These are phyloP conservation scores for Naematelia encephala DNA, from an alignment of 768 basidiomycete genomes.

Conservation along the genomic window DNA sequence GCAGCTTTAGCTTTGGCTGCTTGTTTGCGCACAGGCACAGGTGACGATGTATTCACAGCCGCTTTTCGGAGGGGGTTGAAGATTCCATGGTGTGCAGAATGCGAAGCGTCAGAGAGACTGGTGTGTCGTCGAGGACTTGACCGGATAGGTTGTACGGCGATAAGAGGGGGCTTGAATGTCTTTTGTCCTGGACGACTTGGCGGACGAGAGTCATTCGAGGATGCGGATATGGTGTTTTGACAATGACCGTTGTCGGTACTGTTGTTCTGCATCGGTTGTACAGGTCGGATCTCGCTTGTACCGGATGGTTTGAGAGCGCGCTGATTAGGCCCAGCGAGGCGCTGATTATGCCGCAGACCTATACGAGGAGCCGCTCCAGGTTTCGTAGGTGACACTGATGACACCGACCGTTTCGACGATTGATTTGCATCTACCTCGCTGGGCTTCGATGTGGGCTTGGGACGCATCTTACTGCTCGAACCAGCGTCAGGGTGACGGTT, in stretches of 20 bases:
- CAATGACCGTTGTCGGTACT: background rate
- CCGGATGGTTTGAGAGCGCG: background rate
- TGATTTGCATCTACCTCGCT: no score
- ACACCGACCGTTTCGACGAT: background rate
- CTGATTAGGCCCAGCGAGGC: background rate
- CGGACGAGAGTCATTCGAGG: no score
- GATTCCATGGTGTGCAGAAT: no score
- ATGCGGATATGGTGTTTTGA: background rate
- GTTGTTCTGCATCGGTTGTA: no score
- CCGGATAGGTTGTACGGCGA: constrained; percentile 1
- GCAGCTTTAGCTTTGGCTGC: background rate
- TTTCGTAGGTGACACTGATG: background rate
- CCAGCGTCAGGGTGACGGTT: background rate
- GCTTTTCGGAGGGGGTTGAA: background rate
- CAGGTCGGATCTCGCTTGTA: background rate
- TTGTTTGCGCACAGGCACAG: no score
- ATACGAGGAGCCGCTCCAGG: background rate
- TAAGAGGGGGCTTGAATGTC: background rate
- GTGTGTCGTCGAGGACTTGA: constrained; percentile 11
- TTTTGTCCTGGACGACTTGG: background rate
- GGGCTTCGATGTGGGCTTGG: background rate
- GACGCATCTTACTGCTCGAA: background rate
- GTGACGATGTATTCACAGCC: no score
- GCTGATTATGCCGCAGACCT: background rate
- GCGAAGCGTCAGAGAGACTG: background rate